Base-by-base conservation (phyloP, 108 stramenopile genomes). In the Nitzschia palea region DNA sequence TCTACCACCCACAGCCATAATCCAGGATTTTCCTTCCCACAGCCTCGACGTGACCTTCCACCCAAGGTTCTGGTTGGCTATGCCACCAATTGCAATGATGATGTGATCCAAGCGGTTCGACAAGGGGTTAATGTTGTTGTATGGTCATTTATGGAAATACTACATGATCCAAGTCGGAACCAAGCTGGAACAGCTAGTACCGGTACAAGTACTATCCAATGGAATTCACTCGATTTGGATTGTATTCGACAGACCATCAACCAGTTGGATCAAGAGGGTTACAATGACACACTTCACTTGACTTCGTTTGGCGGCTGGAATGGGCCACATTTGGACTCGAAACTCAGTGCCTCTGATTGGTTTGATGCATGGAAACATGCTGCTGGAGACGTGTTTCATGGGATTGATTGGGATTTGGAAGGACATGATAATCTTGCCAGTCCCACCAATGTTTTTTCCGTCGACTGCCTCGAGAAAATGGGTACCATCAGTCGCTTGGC, bases 391-490 rank as follows among this genome's bases (percentile, higher is more conserved):
- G 28, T 76, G 1, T 91, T 91, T 60, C 80, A 91, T 73, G 90
- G 90, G 20, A 73, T 89, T n/a, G 92, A 93, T 63, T 93, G 87
- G 92, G 92, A 93, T 61, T 74, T 90, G 52, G 92, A 94, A 62
- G 92, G 92, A 42, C 67, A 90, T 64, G 92, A 94, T 55, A 67
- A 79, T 55, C 25, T 74, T 5, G 35, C 54, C 0, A 66, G 73
- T 40, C 82, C 83, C 14, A 81, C 75, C 22, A 62, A 80, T 14
- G 40, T 32, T 1, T 87, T 93, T 61, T 73, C 86, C 0, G 18
- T 82, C 0, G 77, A 78, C 17, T 80, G 78, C 20, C 54, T 90
- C 55, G 74, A 89, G 27, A 76, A 73, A 27, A 86, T 90, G 78
- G 87, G 82, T 3, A 68, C 69, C 42, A 78, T 93, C 47, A 80